Percentiles rank a stretch among this genome's conserved stretches.
Evolutionary conservation across 2,329 filamentous ascomycete species (phyloP).

Genomic region (Xylaria digitata): DNA sequence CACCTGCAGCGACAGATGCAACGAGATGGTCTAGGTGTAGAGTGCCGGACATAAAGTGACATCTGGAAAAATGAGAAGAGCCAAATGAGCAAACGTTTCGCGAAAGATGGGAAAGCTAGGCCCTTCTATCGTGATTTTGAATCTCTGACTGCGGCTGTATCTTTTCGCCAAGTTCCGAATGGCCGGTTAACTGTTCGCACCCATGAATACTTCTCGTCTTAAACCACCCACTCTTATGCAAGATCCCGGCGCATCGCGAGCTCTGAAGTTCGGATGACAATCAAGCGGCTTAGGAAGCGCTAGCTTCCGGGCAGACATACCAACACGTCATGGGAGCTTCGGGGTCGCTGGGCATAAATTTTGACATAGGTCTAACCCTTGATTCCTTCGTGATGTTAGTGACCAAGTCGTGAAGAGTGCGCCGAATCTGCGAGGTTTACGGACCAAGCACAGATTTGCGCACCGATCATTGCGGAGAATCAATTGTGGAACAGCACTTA

Average conservation of each 20-base stretch:
- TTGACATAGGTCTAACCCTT: constrained; percentile 36
- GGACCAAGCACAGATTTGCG: neutral
- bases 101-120: constrained; percentile 27
- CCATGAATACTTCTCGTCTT: constrained; percentile 39
- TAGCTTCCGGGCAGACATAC: constrained; percentile 41
- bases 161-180: constrained; percentile 42
- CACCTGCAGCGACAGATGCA: constrained; percentile 32
- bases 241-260: constrained; percentile 39
- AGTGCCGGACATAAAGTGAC: constrained; percentile 39
- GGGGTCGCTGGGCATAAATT: constrained; percentile 37
- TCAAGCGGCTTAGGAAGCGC: constrained; percentile 39
- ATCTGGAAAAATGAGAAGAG: constrained; percentile 42
- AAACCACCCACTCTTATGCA: constrained; percentile 36
- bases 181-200: constrained; percentile 42
- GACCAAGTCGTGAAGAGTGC: constrained; percentile 20
- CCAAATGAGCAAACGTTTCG: constrained; percentile 32
- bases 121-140: constrained; percentile 35
- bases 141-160: constrained; percentile 34
- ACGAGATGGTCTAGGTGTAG: constrained; percentile 20
- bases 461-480: constrained; percentile 18
- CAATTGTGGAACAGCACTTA: constrained; percentile 21
- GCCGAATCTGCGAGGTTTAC: constrained; percentile 10
- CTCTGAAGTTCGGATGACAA: constrained; percentile 40
- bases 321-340: constrained; percentile 34
- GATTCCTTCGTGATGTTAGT: constrained; percentile 39